A percentile compares a stretch with the other conserved stretches of the same genome.
phyloP scores from a whole-genome alignment of 2,329 filamentous ascomycete genomes.

The Aspergillus japonicus region DNA sequence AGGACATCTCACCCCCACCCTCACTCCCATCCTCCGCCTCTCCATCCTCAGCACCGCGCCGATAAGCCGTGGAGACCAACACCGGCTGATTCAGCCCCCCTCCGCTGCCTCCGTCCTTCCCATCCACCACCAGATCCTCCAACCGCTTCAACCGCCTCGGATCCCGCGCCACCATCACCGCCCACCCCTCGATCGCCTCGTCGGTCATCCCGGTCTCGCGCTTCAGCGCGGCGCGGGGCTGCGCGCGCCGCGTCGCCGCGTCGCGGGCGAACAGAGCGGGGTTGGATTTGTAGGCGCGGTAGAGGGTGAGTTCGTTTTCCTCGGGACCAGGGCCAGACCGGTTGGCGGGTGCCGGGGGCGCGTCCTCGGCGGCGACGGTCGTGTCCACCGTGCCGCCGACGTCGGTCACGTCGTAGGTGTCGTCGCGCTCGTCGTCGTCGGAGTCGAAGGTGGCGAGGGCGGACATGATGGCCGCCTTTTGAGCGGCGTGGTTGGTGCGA shows the following conservation, averaged over 20 bases:
- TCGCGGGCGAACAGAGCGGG: constrained; percentile 70
- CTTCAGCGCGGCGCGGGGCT: constrained; percentile 63
- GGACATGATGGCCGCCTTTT: constrained; percentile 83
- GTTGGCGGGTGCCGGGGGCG: constrained; percentile 33
- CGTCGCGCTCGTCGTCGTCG: constrained; percentile 94
- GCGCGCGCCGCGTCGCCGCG: constrained; percentile 64
- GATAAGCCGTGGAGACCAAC: constrained; percentile 66
- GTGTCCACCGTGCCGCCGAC: constrained; percentile 84
- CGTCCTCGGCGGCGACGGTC: constrained; percentile 49
- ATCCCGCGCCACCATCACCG: constrained; percentile 75
- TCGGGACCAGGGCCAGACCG: constrained; percentile 7
- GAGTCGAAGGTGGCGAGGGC: constrained; percentile 86
- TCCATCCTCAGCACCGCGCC: constrained; percentile 44
- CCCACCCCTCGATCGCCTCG: constrained; percentile 93
- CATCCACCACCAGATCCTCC: constrained; percentile 67
- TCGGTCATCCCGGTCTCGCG: constrained; percentile 85
- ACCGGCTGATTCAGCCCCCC: constrained; percentile 56
- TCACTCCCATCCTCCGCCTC: constrained; percentile 49
- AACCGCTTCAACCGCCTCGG: constrained; percentile 66
- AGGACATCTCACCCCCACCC: constrained; percentile 13
- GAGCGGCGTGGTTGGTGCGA: constrained; percentile 59
- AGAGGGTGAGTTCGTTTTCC: constrained; percentile 67
- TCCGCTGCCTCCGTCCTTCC: constrained; percentile 24
- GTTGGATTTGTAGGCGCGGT: constrained; percentile 66
- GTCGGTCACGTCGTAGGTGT: constrained; percentile 91